Percentiles rank a stretch among this genome's conserved stretches.
Conservation (phyloP, 2,329 filamentous ascomycete genomes). For the Trichoderma atrobrunneum region DNA sequence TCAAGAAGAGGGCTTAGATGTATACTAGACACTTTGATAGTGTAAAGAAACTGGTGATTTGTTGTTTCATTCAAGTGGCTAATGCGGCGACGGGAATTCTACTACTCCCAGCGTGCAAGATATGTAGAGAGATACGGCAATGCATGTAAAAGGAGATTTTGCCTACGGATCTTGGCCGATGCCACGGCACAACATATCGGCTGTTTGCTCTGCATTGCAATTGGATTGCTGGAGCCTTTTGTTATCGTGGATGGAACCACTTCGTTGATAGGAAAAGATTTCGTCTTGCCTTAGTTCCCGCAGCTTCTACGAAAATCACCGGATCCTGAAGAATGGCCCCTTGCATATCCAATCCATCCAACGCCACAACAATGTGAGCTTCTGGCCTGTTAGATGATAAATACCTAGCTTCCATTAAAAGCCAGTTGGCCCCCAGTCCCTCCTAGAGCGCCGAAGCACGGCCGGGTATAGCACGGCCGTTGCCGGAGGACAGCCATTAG, state of each 20-base stretch:
- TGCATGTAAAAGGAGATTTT: not conserved
- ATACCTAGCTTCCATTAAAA: not conserved
- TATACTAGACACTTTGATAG: not conserved
- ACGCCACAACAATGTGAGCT: not conserved
- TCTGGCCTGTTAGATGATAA: not conserved
- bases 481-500: not conserved
- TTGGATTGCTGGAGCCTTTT: not conserved
- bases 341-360: not conserved
- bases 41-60: not conserved
- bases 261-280: not conserved
- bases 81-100: not conserved
- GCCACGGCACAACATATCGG: not conserved
- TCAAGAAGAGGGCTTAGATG: not conserved
- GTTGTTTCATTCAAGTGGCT: not conserved
- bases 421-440: not conserved
- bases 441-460: not conserved
- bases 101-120: not conserved
- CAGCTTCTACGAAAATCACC: not conserved
- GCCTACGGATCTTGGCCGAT: not conserved
- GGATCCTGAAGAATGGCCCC: not conserved
- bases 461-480: constrained; percentile 5
- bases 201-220: not conserved
- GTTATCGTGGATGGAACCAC: not conserved
- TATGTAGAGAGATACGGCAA: not conserved
- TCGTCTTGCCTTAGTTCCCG: not conserved